phyloP scores from a whole-genome alignment of 768 basidiomycete species.

The Psilocybe subaeruginosa region DNA sequence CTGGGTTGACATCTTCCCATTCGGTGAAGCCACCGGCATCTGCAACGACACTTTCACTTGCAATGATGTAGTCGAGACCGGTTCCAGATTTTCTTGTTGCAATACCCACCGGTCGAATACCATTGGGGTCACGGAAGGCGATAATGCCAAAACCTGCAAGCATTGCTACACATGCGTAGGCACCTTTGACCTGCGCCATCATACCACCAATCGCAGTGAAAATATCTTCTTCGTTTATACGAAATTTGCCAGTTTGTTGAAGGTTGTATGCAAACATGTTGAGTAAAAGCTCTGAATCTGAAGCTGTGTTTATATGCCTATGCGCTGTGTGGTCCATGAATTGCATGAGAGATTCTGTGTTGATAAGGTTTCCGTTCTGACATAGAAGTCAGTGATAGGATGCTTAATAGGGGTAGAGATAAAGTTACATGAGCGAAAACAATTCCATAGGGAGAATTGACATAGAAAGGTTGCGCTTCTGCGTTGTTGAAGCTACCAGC shows the following conservation, averaged over 20 bases:
- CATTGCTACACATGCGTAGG: conserved; percentile 99
- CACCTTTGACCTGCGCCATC: conserved; percentile 88
- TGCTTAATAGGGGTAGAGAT: conserved; percentile 1
- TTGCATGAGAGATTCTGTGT: conserved; percentile 82
- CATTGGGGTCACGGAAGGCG: conserved; percentile 97
- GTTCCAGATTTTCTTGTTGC: conserved; percentile 61
- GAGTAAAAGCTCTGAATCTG: conserved; percentile 95
- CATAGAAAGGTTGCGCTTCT: conserved; percentile 99
- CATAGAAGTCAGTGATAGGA: conserved; percentile 3
- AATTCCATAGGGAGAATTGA: conserved; percentile 99
- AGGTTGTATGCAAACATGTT: conserved; percentile 98
- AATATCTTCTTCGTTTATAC: conserved; percentile 99
- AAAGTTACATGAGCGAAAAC: conserved; percentile 91
- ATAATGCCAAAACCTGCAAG: conserved; percentile 98
- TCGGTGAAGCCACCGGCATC: conserved; percentile 90
- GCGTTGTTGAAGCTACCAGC: conserved; percentile 96
- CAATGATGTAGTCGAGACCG: conserved; percentile 86
- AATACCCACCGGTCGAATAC: conserved; percentile 92
- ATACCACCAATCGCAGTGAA: conserved; percentile 91
- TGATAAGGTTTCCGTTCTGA: conserved; percentile 99
- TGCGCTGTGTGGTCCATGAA: conserved; percentile 97
- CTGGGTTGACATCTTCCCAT: conserved; percentile 94
- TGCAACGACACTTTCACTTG: conserved; percentile 95
- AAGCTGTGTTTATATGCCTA: conserved; percentile 98
- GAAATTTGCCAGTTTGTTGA: conserved; percentile 98